A percentile compares a stretch with the other conserved stretches of the same genome.
Evolutionary conservation across 805 yeast species (phyloP).

Genomic region (Kazachstania africana): DNA sequence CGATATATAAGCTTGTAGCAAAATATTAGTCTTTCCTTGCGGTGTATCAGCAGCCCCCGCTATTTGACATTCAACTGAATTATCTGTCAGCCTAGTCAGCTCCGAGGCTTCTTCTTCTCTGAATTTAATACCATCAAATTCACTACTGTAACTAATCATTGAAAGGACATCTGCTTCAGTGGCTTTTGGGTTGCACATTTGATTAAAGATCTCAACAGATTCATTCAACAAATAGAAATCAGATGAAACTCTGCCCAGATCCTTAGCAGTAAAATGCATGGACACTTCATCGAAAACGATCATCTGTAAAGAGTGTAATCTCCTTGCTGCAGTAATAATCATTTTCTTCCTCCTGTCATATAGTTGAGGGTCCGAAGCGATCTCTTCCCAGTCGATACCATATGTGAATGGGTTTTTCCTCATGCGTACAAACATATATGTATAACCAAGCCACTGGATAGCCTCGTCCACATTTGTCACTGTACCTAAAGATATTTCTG

Average conservation of each 20-base stretch:
- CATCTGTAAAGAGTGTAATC: conserved; percentile 84
- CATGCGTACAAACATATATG: conserved; percentile 91
- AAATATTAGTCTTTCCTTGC: conserved; percentile 76
- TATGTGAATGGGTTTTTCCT: conserved; percentile 85
- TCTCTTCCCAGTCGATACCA: conserved; percentile 80
- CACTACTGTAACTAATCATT: conserved; percentile 83
- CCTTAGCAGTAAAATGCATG: conserved; percentile 70
- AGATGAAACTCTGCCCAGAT: conserved; percentile 87
- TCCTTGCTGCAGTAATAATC: conserved; percentile 68
- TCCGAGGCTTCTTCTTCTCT: conserved; percentile 82
- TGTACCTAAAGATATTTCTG: conserved; percentile 91
- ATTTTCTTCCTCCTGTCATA: conserved; percentile 62
- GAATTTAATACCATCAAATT: conserved; percentile 79
- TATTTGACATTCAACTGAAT: conserved; percentile 65
- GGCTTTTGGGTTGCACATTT: conserved; percentile 70
- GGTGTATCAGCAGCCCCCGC: conserved; percentile 66
- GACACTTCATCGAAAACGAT: conserved; percentile 81
- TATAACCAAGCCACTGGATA: conserved; percentile 94
- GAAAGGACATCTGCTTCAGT: conserved; percentile 87
- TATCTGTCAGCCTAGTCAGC: conserved; percentile 46
- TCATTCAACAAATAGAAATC: conserved; percentile 82
- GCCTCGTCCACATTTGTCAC: conserved; percentile 93
- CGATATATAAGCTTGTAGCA: conserved; percentile 82
- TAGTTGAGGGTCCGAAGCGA: conserved; percentile 72
- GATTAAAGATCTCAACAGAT: conserved; percentile 81